These are phyloP conservation scores for Fusarium pseudocircinatum DNA, from an alignment of 2,329 filamentous ascomycete species.

Conservation along the genomic window DNA sequence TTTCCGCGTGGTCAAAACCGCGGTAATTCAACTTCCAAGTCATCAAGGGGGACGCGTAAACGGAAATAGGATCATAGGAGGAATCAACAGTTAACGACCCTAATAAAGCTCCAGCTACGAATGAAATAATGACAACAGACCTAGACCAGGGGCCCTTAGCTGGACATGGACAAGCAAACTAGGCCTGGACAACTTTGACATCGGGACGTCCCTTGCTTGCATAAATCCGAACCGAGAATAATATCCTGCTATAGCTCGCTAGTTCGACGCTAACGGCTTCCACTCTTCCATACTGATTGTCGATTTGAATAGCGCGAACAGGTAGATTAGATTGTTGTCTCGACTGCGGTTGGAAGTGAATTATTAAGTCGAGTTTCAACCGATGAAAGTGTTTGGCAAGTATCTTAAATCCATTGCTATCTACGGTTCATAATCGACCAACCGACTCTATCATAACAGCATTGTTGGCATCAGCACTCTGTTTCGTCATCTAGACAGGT, in stretches of 20 bases:
- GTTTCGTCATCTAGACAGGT: background rate
- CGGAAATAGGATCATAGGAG: background rate
- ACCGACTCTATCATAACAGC: background rate
- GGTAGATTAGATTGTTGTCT: background rate
- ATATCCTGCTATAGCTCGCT: background rate
- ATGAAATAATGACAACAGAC: background rate
- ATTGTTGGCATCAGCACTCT: background rate
- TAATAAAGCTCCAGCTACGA: background rate
- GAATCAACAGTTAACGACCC: background rate
- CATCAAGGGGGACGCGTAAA: background rate
- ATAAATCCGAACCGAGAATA: slow-evolving; percentile 12
- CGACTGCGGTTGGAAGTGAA: background rate
- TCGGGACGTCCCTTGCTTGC: slow-evolving; percentile 25
- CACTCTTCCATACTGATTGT: background rate
- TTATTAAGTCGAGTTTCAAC: background rate
- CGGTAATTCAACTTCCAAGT: background rate
- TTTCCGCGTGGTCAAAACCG: slow-evolving; percentile 2
- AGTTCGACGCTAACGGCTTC: slow-evolving; percentile 12
- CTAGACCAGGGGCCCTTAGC: background rate
- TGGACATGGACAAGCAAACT: slow-evolving; percentile 4
- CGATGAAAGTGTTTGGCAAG: background rate
- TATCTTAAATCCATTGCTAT: background rate
- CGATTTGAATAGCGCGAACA: background rate
- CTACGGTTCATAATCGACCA: background rate
- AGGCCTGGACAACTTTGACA: slow-evolving; percentile 4